Base-by-base conservation (phyloP, 306 rosid genomes). In the Citrullus colocynthis region DNA sequence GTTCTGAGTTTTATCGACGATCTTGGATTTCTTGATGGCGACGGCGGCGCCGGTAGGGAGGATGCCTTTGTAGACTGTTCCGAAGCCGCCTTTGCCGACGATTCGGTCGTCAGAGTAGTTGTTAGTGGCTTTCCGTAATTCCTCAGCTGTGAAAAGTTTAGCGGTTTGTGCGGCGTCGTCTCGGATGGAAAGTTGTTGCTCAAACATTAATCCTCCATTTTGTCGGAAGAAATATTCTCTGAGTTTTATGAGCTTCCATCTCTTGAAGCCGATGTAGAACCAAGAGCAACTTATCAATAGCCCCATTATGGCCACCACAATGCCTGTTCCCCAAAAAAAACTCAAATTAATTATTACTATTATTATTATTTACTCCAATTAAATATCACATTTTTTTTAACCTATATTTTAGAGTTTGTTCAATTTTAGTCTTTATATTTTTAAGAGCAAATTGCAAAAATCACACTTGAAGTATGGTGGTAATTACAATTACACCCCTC, bases 51-150 rank as follows among this genome's bases (percentile, higher is more conserved):
- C 69, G 5, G 83, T 15, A 0, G 37, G 0, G 1, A 86, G 32
- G 2, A 45, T 0, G 52, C 90, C 86, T 80, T 82, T 82, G 74
- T 28, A 87, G 77, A 87, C 83, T 0, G 70, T 80, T 3, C 85
- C 90, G 64, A 44, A 79, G 21, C 88, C 83, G 30, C 86, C 88
- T 11, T 20, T 75, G 2, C 88, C 90, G 6, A 84, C 59, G n/a
- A 84, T 69, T 52, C 49, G 66, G 21, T 44, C 80, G 21, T 80
- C 83, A 2, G 83, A 81, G 0, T 78, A 82, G 71, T 82, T 80
- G 64, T 86, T 65, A 5, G 87, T 86, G 56, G 86, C 84, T 77
- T 57, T 84, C 12, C 52, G 57, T 4, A 87, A 65, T 9, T 87
- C 62, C 13, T 15, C 24, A 20, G 39, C 74, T 0, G 58, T 72